A percentile compares a stretch with the other conserved stretches of the same genome.
phyloP scores from a whole-genome alignment of 805 yeast species.

The Alloascoidea africana region DNA sequence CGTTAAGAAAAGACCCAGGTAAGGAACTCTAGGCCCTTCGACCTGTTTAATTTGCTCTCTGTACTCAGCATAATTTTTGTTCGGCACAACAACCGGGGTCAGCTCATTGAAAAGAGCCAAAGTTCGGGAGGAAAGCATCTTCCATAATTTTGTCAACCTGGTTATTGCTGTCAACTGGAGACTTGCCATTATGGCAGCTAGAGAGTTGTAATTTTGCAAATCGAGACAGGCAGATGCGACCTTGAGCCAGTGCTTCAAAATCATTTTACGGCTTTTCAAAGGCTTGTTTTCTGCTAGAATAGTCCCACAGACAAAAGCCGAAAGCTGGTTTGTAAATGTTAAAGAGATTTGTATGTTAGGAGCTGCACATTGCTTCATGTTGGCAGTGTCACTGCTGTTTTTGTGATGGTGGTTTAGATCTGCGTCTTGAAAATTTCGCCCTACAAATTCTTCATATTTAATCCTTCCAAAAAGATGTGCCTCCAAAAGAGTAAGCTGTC shows the following conservation, averaged over 20 bases:
- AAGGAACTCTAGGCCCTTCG: slow-evolving; percentile 18
- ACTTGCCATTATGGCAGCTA: slow-evolving; percentile 17
- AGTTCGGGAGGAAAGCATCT: slow-evolving; percentile 13
- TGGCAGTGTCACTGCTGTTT: too few species aligned
- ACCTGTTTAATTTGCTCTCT: slow-evolving; percentile 13
- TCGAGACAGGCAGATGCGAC: slow-evolving; percentile 17
- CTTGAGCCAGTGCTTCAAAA: slow-evolving; percentile 21
- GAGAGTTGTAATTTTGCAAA: slow-evolving; percentile 17
- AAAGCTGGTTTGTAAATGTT: slow-evolving; percentile 16
- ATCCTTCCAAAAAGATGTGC: slow-evolving; percentile 13
- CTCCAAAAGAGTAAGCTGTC: slow-evolving; percentile 19
- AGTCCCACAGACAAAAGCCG: slow-evolving; percentile 20
- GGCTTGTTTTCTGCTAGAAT: slow-evolving; percentile 14
- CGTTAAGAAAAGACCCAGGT: slow-evolving; percentile 18
- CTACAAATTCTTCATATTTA: slow-evolving; percentile 17
- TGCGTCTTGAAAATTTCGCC: slow-evolving; percentile 17
- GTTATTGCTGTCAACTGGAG: slow-evolving; percentile 19
- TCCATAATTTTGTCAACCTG: slow-evolving; percentile 19
- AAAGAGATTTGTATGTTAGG: slow-evolving; percentile 17
- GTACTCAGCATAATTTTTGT: slow-evolving; percentile 19
- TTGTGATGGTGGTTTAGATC: too few species aligned
- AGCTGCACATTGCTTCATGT: slow-evolving; percentile 13
- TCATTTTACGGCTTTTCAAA: slow-evolving; percentile 15
- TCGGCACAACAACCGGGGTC: slow-evolving; percentile 16
- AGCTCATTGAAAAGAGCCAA: slow-evolving; percentile 12